Percentiles rank a stretch among this genome's conserved stretches.
These are phyloP conservation scores for Leccinum subrobustum DNA, from an alignment of 1,284 basidiomycete species.

Conservation along the genomic window DNA sequence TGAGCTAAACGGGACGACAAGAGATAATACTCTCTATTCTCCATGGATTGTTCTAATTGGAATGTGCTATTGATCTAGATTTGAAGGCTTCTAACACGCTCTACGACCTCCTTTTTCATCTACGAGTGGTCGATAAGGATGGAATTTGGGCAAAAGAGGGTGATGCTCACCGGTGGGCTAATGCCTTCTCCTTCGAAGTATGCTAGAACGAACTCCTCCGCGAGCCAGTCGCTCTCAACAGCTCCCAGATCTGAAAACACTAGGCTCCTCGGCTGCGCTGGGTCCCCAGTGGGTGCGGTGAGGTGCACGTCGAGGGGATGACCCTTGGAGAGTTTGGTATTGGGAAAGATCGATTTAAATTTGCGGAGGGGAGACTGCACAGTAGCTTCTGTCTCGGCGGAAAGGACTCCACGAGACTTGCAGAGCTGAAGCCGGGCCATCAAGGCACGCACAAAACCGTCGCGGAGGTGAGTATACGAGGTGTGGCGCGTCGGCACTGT, in stretches of 20 bases:
- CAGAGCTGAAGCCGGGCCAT: constrained; percentile 61
- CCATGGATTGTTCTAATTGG: neutral
- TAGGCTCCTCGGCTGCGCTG: constrained; percentile 49
- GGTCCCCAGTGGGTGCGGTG: constrained; percentile 46
- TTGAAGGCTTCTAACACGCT: constrained; percentile 21
- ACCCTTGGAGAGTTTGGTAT: constrained; percentile 62
- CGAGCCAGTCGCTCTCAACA: constrained; percentile 71
- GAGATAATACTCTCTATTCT: neutral
- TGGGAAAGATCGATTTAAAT: constrained; percentile 76
- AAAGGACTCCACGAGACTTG: constrained; percentile 49
- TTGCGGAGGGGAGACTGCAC: constrained; percentile 65
- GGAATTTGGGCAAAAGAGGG: neutral
- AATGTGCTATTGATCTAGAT: constrained; percentile 15
- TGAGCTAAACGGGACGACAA: constrained; percentile 48
- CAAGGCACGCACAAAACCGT: constrained; percentile 81
- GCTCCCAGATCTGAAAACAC: constrained; percentile 72
- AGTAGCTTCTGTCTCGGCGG: constrained; percentile 54
- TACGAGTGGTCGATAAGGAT: constrained; percentile 20
- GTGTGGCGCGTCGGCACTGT: constrained; percentile 81
- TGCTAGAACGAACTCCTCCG: constrained; percentile 66
- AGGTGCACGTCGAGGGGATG: constrained; percentile 68
- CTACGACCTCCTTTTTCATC: constrained; percentile 43
- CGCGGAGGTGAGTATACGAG: constrained; percentile 79
- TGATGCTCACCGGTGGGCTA: constrained; percentile 63
- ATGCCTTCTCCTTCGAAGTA: constrained; percentile 72